Base-by-base conservation (phyloP, 2,329 filamentous ascomycete species). In the Teratosphaeria destructans region DNA sequence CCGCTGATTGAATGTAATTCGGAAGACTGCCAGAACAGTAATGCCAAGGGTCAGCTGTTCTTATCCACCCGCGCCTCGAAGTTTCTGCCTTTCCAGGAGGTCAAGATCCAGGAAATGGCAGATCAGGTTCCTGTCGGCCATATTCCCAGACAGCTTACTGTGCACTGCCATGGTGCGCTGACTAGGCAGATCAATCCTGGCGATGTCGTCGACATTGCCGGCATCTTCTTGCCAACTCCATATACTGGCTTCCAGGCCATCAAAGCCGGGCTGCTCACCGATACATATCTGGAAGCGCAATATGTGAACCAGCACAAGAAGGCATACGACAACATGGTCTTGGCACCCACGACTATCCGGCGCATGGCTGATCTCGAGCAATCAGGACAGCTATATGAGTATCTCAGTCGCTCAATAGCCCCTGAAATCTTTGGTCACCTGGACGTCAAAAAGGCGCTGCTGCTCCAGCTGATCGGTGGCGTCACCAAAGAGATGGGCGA, bases 211-310 rank as follows among this genome's bases (percentile, higher is more conserved):
- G 94, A 99, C 72, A 85, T 96, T 66, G 90, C 90, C 4, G 94
- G 94, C 64, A 93, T 99, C 70, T 99, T 99, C 78, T 79, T 99
- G 34, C 95, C 94, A 0, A 97, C 92, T 0, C 94, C 94, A 0
- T 99, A 99, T 74, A 99, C 94, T n/a, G 94, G 94, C 52, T 99
- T 99, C 82, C 88, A 95, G 77, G 95, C 94, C 3, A 96, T 99
- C 78, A 88, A 89, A 66, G 94, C 94, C 29, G 94, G 94, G 60
- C 83, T 99, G n/a, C 78, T 99, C 62, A 99, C 94, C 37, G 94
- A 99, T 70, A 99, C 94, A 1, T 99, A 96, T 72, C 79, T 99
- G 12, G 94, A 99, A 76, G 94, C 93, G 5, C 94, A 99, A 72
- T 82, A 95, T 70, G 86, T 99, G 54, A 85, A 85, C 52, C 94